Evolutionary conservation across 495 filamentous ascomycete species (phyloP), one percentile per base, ranked within the genome.

Genomic region (Rostrohypoxylon terebratum): DNA sequence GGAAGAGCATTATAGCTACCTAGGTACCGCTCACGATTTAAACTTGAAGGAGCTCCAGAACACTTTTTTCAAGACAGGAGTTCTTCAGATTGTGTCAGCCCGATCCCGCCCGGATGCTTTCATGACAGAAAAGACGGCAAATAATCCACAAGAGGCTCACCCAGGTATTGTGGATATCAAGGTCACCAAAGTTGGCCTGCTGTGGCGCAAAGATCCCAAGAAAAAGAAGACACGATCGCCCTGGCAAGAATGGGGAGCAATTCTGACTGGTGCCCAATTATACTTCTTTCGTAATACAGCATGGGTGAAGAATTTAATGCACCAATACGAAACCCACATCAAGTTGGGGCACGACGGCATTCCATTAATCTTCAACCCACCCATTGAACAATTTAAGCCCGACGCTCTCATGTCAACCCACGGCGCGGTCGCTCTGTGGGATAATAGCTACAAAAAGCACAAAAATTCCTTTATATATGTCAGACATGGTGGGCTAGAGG

Each of bases 181-280:
- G 73, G 91, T 98, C 31, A 96, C 94, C 57, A 99, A 98, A 79
- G 94, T 99, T 59, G 96, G 96, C 3, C 81, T 97, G 13, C 81
- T 99, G 36, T 99, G 96, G 96, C 90, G 96, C 14, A 99, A 99
- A 78, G 94, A 97, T 60, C 82, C 88, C 10, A 98, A 97, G 79
- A 97, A 93, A 81, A 98, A 97, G 85, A 94, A 94, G 79, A 91
- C 94, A 0, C 87, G 96, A 36, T 97, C 94, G 1, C 96, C 96
- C 0, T 99, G 96, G 96, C 94, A 97, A 72, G 96, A 98, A 83
- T 99, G 96, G 96, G 96, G 96, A 51, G 95, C 94, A 34, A 89
- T 99, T 50, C 85, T 99, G 20, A 99, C 96, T 5, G 91, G 94
- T 25, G 95, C 96, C 13, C 95, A 98, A 74, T 87, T 99, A 47